These are phyloP conservation scores for Neoascochyta sp. DNA, from an alignment of 2,329 filamentous ascomycete genomes.

Conservation along the genomic window DNA sequence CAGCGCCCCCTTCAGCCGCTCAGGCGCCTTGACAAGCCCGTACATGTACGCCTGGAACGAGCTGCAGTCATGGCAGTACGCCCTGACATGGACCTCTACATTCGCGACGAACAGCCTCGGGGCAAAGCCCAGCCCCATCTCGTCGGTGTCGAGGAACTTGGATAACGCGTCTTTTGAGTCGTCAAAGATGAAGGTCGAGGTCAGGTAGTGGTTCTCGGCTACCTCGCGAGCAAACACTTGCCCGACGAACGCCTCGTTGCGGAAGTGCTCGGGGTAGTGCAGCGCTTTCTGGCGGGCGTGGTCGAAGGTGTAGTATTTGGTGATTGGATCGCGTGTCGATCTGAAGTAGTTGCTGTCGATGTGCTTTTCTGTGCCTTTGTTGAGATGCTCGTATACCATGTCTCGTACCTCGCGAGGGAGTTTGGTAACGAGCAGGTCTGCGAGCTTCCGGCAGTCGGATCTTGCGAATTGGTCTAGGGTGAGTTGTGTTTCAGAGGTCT, in stretches of 20 bases:
- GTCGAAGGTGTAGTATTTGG: constrained; percentile 14
- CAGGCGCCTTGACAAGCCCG: constrained; percentile 13
- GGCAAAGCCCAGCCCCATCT: constrained; percentile 7
- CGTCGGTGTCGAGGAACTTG: constrained; percentile 15
- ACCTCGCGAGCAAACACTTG: constrained; percentile 10
- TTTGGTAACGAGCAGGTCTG: constrained; percentile 6
- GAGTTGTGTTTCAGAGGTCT: constrained; percentile 4
- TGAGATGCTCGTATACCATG: constrained; percentile 17
- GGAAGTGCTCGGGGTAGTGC: constrained; percentile 17
- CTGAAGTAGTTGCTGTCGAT: constrained; percentile 20
- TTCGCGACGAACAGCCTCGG: constrained; percentile 11
- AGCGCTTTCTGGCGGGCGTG: constrained; percentile 14
- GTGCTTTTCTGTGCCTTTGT: constrained; percentile 5
- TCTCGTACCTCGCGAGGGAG: constrained; percentile 17
- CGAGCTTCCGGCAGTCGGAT: constrained; percentile 13
- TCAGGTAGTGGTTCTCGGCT: constrained; percentile 17
- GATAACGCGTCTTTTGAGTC: constrained; percentile 14
- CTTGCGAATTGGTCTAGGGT: constrained; percentile 9
- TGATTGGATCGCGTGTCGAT: constrained; percentile 15
- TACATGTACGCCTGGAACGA: constrained; percentile 20
- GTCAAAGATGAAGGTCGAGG: constrained; percentile 16
- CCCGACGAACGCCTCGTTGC: constrained; percentile 8
- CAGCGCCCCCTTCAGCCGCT: constrained; percentile 13
- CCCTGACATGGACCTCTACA: constrained; percentile 14
- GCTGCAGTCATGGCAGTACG: constrained; percentile 14